Evolutionary conservation across 768 basidiomycete genomes (phyloP), one percentile per base, ranked within the genome.

Genomic region (Exidia glandulosa): DNA sequence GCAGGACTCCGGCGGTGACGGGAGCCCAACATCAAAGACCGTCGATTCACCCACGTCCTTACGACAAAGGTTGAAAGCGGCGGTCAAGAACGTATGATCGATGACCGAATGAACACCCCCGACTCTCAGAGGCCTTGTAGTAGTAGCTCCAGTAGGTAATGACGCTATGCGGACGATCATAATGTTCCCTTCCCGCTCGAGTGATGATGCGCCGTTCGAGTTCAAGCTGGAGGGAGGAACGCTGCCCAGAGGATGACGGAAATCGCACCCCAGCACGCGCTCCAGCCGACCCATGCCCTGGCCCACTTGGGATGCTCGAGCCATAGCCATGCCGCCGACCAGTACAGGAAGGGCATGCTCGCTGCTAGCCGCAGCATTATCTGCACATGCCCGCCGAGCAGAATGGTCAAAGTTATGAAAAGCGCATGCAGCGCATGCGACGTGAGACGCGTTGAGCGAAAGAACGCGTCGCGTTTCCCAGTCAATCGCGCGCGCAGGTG

Each of bases 151-250:
- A 45, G 19, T 19, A 5, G 41, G 41, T 6, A 45, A 19, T 10
- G 16, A 45, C 16, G 16, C 5, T 10, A 14, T 13, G 23, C 19
- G 19, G 5, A 54, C 50, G 30, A 54, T 29, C 9, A 31, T 54
- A 54, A 54, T 31, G 50, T 9, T 13, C 10, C 14, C 10, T 7
- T 54, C 19, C 36, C 36, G 19, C 19, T 37, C 36, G 9, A 37
- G 36, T 37, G 10, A 37, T 37, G 19, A 37, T 19, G 9, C 19
- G 36, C 54, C 7, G 16, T 33, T 27, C 25, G 41, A 31, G 57
- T 36, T 60, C 73, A 95, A 0, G 94, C 95, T n/a, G 95, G 95
- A 0, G 95, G 95, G 32, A 95, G 78, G 68, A 94, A 94, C 2
- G 81, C 80, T 1, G 77, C 80, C 94, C 93, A 98, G 0, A 95